Evolutionary conservation across 768 basidiomycete genomes (phyloP), one percentile per base, ranked within the genome.

Genomic region (Calocera viscosa): DNA sequence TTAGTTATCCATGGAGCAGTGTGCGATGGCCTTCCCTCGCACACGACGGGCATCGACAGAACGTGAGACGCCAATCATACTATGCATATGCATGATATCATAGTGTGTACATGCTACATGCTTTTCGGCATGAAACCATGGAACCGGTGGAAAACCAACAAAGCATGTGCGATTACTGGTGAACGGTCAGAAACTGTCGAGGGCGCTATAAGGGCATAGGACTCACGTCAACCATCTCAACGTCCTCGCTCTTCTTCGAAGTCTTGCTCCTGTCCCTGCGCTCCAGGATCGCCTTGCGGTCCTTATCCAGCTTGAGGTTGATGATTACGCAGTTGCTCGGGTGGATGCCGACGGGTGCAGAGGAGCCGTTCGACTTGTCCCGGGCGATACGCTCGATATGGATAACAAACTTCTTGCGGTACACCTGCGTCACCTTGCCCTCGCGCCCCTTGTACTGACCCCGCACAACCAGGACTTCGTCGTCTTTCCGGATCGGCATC

Each of bases 401-500:
- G 78, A 99, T 89, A 66, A 97, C 91, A 90, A 91, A 98, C 79
- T 95, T 94, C 87, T 95, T 95, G 78, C 94, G 90, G 84, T 94
- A 95, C 71, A 97, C 94, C 75, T 80, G 78, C 68, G 91, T 91
- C 70, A 99, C 87, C 82, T 97, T 97, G 74, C 95, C 95, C 83
- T 99, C 95, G 75, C 94, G 86, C 64, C 96, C 95, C 84, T 96
- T 96, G 86, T 96, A 94, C 78, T 95, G 94, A 67, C 95, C 95
- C 71, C 95, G 85, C 68, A 97, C 91, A 73, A 99, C 93, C 75
- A 89, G 82, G 71, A 98, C 95, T 80, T 98, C 95, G 77, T 99
- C 95, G 73, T 97, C 95, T 78, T 97, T 97, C 75, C 96, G 90
- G 74, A 98, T 86, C 66, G 96, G 93, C 68, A 97, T 80, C 67